These are phyloP conservation scores for Capsella rubella DNA, from an alignment of 441 rosid genomes.

Conservation along the genomic window DNA sequence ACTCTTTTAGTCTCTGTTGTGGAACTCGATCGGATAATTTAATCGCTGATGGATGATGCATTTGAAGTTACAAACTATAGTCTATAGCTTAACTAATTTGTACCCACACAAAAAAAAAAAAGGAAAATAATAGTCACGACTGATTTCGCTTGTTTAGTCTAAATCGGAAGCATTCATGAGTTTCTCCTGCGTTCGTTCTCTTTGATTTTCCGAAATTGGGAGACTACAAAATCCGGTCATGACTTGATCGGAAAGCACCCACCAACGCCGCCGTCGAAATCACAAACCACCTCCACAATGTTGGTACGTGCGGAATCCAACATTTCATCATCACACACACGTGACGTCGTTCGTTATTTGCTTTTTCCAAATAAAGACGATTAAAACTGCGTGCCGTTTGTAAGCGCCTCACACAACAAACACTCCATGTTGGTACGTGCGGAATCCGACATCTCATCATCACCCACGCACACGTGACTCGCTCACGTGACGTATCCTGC, in stretches of 20 bases:
- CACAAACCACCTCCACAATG: conserved; percentile 2
- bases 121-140: background rate
- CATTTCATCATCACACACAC: conserved; percentile 39
- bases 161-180: background rate
- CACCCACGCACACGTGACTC: conserved; percentile 18
- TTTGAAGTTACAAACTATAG: background rate
- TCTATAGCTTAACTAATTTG: conserved; percentile 1
- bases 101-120: too few relatives aligned
- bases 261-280: background rate
- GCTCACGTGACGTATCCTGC: background rate
- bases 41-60: conserved; percentile 1
- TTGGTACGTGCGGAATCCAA: conserved; percentile 41
- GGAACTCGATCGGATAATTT: background rate
- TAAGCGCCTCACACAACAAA: background rate
- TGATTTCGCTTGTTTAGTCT: background rate
- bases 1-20: background rate
- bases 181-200: background rate
- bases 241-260: conserved; percentile 4
- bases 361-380: background rate
- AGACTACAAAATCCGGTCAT: background rate
- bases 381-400: conserved; percentile 23
- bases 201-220: background rate
- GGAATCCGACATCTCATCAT: conserved; percentile 1
- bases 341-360: conserved; percentile 5
- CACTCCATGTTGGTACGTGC: background rate